These are phyloP conservation scores for Dendrobium huoshanense DNA, from an alignment of 106 monocot genomes.

Conservation along the genomic window DNA sequence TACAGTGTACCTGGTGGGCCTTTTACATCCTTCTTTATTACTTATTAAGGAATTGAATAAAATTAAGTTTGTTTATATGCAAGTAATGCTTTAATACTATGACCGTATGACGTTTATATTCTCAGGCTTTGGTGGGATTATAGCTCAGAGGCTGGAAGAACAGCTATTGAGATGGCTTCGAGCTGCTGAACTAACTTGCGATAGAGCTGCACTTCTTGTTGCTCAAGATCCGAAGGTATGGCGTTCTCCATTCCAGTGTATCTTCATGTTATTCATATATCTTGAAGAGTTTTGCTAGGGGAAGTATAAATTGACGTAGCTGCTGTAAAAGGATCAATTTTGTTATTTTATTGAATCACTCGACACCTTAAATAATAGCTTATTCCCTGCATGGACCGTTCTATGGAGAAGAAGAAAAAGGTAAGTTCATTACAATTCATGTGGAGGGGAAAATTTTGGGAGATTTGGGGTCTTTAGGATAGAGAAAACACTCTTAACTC, in stretches of 20 bases:
- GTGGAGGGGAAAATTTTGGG: neutral
- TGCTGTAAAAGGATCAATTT: neutral
- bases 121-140: slow-evolving; percentile 71
- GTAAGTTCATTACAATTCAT: neutral
- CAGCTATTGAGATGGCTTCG: slow-evolving; percentile 86
- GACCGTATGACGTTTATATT: neutral
- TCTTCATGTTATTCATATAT: neutral
- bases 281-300: neutral
- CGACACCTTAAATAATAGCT: neutral
- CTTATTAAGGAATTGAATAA: neutral
- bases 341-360: neutral
- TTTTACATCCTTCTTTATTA: neutral
- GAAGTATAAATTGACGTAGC: neutral
- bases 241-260: too few relatives aligned
- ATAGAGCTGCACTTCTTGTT: slow-evolving; percentile 95
- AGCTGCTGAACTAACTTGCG: slow-evolving; percentile 94
- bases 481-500: too few relatives aligned
- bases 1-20: slow-evolving; percentile 76
- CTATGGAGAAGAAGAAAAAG: neutral
- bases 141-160: slow-evolving; percentile 84
- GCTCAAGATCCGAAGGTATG: slow-evolving; percentile 91
- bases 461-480: too few relatives aligned
- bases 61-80: too few relatives aligned
- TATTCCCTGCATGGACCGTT: neutral
- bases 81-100: too few relatives aligned